phyloP scores from a whole-genome alignment of 2,329 filamentous ascomycete species.

The Neocatenulostroma microsporum region DNA sequence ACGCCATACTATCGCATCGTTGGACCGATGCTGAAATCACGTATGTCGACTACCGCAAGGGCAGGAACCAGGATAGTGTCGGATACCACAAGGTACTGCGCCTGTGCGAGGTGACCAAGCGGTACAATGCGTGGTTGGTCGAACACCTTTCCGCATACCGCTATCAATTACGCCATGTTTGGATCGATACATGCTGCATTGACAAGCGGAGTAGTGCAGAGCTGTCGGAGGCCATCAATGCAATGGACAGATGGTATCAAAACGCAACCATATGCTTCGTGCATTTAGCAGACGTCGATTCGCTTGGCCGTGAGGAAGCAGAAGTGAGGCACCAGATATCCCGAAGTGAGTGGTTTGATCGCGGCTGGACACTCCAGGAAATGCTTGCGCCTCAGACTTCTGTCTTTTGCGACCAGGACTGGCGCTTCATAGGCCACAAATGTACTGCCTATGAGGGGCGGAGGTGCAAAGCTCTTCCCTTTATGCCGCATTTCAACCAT shows the following conservation, averaged over 20 bases:
- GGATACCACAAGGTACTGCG: conserved; percentile 1
- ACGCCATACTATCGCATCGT: conserved; percentile 9
- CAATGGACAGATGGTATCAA: conserved; percentile 15
- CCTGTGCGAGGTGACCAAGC: background rate
- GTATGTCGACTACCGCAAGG: conserved; percentile 8
- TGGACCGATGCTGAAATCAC: conserved; percentile 8
- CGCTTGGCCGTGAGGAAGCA: background rate
- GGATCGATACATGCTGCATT: conserved; percentile 17
- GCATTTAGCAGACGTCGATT: conserved; percentile 5
- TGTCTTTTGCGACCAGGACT: conserved; percentile 1
- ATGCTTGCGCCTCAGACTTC: conserved; percentile 5
- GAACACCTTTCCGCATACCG: background rate
- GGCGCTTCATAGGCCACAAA: conserved; percentile 1
- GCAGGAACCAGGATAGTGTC: background rate
- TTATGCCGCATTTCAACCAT: too few relatives aligned
- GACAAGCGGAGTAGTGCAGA: conserved; percentile 13
- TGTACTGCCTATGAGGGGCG: background rate
- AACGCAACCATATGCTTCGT: conserved; percentile 11
- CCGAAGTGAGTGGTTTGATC: conserved; percentile 7
- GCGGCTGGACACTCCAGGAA: conserved; percentile 3
- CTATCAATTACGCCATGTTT: conserved; percentile 2
- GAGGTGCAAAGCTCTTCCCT: too few relatives aligned
- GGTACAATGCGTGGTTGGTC: background rate
- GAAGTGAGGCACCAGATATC: background rate
- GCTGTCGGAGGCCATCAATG: conserved; percentile 15